phyloP scores from a whole-genome alignment of 768 basidiomycete genomes.

The Lyophyllum decastes region DNA sequence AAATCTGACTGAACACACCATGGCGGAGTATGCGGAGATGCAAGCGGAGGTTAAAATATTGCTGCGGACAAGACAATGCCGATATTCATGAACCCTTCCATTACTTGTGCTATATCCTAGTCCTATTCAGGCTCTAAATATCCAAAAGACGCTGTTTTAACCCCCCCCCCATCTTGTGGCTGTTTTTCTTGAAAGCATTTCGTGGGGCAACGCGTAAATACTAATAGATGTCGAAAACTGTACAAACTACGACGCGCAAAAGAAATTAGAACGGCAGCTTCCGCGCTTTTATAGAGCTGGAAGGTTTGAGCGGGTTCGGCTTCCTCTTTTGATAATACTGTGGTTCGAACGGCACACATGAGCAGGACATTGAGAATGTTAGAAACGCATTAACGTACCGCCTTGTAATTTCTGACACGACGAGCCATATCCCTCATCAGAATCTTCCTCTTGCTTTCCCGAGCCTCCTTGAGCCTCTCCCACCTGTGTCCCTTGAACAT shows the following conservation, averaged over 20 bases:
- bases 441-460: conserved; percentile 47
- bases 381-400: conserved; percentile 39
- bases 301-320: conserved; percentile 60
- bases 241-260: neutral
- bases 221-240: neutral
- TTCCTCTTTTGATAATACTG: conserved; percentile 52
- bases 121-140: no score
- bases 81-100: no score
- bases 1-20: conserved; percentile 6
- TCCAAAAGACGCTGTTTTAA: no score
- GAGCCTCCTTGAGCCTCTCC: conserved; percentile 60
- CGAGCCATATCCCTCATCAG: conserved; percentile 71
- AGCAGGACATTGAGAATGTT: neutral
- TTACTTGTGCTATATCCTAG: no score
- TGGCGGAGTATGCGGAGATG: conserved; percentile 15
- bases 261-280: conserved; percentile 58
- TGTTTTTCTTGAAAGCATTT: no score
- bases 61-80: neutral
- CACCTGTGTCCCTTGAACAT: conserved; percentile 97
- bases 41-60: conserved; percentile 19
- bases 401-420: conserved; percentile 66
- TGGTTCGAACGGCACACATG: conserved; percentile 7
- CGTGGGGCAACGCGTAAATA: no score
- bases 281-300: conserved; percentile 45
- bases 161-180: no score